Conservation (phyloP, 176 grass and related monocot genomes). For the Oryza meyeriana region DNA sequence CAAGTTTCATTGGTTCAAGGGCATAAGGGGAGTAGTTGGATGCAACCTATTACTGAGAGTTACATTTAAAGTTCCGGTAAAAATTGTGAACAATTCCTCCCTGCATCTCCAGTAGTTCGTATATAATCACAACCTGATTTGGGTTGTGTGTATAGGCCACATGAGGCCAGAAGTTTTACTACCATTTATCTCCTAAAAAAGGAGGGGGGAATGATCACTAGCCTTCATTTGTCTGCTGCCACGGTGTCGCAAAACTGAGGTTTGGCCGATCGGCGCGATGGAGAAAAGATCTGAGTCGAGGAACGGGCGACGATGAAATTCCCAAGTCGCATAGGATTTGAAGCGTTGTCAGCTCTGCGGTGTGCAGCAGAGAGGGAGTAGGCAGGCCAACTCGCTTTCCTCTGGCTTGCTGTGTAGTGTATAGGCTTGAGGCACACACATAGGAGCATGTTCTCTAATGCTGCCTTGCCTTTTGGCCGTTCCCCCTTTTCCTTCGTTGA, state of each 20-base stretch:
- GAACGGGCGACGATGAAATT: not conserved
- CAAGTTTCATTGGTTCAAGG: too few species aligned
- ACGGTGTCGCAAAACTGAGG: not conserved
- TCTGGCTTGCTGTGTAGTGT: not conserved
- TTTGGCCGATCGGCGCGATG: not conserved
- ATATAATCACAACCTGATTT: too few species aligned
- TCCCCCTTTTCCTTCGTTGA: not conserved
- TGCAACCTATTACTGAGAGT: too few species aligned
- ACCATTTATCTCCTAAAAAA: too few species aligned
- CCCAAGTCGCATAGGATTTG: not conserved
- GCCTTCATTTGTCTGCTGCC: not conserved
- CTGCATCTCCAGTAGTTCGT: too few species aligned
- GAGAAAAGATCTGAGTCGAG: not conserved
- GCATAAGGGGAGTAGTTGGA: too few species aligned
- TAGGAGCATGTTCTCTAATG: constrained; percentile 5
- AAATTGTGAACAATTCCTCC: too few species aligned
- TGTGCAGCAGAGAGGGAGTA: not conserved
- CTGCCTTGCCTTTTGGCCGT: constrained; percentile 21
- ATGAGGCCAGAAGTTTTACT: too few species aligned
- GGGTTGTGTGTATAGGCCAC: too few species aligned
- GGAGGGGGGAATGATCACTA: not conserved
- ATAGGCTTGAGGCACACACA: not conserved
- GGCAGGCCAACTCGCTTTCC: too few species aligned
- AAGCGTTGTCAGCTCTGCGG: not conserved
- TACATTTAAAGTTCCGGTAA: too few species aligned